Base-by-base conservation (phyloP, 176 grass and related monocot genomes). In the Oryza nivara region DNA sequence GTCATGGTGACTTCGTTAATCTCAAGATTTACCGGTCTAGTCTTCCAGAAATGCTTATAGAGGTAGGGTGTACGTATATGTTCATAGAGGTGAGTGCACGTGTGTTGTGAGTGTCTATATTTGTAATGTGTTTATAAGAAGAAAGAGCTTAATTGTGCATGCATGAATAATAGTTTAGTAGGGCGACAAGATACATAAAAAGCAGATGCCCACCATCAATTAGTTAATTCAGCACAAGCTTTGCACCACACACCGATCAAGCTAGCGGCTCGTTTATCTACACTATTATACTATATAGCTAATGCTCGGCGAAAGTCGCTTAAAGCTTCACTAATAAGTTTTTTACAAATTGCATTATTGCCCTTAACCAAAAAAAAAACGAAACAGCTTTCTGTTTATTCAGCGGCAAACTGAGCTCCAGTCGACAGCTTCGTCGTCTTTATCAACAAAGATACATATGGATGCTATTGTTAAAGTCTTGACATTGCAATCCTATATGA, bases 141-240 rank as follows among this genome's bases (percentile, higher is more conserved):
- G 2, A 32, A 32, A 32, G 3, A n/a, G 4, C 5, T 26, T 19
- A 3, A 25, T 19, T 45, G 8, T 75, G 48, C 34, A 35, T 11
- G 20, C 25, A 56, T 54, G 51, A 54, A 16, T 19, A 19, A 16
- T 56, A 56, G 6, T 56, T 54, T 56, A 56, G 16, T 56, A 9
- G 52, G 17, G 11, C 52, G 64, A 51, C 72, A 83, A 68, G 28
- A 58, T 68, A 43, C 65, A 34, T 70, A 70, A 85, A 72, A 85
- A 56, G 74, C 35, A 46, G 48, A 60, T 71, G 75, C 67, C 67
- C 67, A 48, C 67, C 7, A 48, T 72, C 17, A 5, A 47, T 64
- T 65, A 47, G 11, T n/a, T 70, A 63, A 48, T 48, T 48, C 12
- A 73, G 0, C 45, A 3, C 28, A 64, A 51, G 11, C 34, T 48